A percentile compares a stretch with the other conserved stretches of the same genome.
Conservation (phyloP, 805 yeast genomes). For the Clavispora asparagi region DNA sequence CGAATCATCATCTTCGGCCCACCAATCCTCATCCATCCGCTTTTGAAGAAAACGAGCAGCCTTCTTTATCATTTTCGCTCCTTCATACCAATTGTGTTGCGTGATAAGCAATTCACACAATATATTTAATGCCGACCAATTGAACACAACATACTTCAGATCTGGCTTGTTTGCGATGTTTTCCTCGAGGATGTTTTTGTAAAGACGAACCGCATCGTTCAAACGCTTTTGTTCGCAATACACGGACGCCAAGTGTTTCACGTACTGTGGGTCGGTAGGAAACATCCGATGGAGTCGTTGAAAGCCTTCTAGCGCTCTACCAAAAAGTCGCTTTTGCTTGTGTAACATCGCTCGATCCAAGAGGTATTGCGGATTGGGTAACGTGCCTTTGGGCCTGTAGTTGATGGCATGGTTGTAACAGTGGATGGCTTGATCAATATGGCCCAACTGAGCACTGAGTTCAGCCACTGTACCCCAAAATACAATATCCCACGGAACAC, state of each 20-base stretch:
- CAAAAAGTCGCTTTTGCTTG: constrained; percentile 58
- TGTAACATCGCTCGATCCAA: constrained; percentile 64
- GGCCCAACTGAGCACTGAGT: constrained; percentile 58
- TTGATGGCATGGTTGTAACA: constrained; percentile 68
- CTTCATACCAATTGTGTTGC: constrained; percentile 58
- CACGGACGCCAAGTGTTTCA: constrained; percentile 53
- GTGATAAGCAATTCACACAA: constrained; percentile 74
- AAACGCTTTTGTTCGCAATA: constrained; percentile 54
- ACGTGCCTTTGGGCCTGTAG: constrained; percentile 4
- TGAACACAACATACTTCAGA: constrained; percentile 46
- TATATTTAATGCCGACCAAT: constrained; percentile 86
- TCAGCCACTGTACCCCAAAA: constrained; percentile 79
- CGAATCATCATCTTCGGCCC: constrained; percentile 58
- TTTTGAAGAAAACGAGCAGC: constrained; percentile 81
- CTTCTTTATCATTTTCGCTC: constrained; percentile 59
- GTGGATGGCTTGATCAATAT: constrained; percentile 69
- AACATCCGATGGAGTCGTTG: constrained; percentile 48
- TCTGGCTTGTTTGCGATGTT: constrained; percentile 40
- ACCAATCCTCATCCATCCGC: constrained; percentile 58
- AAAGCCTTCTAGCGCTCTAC: constrained; percentile 71
- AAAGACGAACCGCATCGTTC: constrained; percentile 70
- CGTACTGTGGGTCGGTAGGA: constrained; percentile 56
- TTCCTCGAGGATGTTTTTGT: constrained; percentile 55
- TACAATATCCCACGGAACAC: constrained; percentile 67
- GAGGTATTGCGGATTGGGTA: constrained; percentile 44